Percentiles rank a stretch among this genome's conserved stretches.
These are phyloP conservation scores for Neurospora discreta DNA, from an alignment of 495 filamentous ascomycete genomes.

Conservation along the genomic window DNA sequence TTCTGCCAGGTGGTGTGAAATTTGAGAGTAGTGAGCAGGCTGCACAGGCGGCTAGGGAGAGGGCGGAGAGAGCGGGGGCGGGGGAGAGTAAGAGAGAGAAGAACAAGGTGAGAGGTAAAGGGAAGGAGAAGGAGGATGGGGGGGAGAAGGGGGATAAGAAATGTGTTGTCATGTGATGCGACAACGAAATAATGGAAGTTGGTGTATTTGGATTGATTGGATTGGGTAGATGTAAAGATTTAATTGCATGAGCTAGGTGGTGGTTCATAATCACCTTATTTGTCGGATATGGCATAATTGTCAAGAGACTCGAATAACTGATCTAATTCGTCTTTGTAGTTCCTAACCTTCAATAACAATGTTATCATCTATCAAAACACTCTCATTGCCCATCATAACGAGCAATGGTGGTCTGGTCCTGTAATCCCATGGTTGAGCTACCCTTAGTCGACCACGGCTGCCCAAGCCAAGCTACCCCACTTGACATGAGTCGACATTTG, in stretches of 20 bases:
- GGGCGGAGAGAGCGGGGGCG: not conserved
- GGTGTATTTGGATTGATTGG: not conserved
- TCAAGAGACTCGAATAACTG: not conserved
- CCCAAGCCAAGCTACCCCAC: not conserved
- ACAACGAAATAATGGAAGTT: not conserved
- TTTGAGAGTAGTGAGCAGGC: not conserved
- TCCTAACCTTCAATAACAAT: not conserved
- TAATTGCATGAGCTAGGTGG: not conserved
- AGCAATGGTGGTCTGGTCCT: not conserved
- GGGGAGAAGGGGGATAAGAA: conserved; percentile 33
- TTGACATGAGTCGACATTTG: too few relatives aligned
- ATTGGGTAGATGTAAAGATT: not conserved
- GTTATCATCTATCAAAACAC: not conserved
- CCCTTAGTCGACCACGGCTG: not conserved
- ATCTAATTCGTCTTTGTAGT: not conserved
- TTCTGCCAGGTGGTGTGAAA: conserved; percentile 7
- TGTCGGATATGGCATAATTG: not conserved
- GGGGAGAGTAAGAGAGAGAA: not conserved
- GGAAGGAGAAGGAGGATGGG: not conserved
- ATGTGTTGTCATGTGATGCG: conserved; percentile 43
- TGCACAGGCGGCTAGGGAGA: not conserved
- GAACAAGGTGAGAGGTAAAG: not conserved
- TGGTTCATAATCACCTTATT: not conserved
- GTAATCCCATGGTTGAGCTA: not conserved
- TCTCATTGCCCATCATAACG: too few relatives aligned